Conservation (phyloP, 495 filamentous ascomycete species). For the Daldinia caldariorum region DNA sequence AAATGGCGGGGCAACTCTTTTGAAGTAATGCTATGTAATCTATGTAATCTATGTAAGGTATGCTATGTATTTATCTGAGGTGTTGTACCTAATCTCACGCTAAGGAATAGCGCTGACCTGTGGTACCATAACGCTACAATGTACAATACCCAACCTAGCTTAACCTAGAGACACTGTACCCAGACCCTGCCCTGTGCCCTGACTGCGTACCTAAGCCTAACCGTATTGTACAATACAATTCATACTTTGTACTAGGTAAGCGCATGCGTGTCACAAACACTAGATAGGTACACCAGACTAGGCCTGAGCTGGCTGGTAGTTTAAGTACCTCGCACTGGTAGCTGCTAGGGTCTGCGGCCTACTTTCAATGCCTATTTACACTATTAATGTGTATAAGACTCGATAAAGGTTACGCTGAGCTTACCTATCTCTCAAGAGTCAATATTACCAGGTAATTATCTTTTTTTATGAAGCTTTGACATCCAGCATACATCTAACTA, state of each 20-base stretch:
- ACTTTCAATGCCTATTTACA: too few relatives aligned
- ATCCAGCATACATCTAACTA: not conserved
- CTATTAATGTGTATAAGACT: too few relatives aligned
- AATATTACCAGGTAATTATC: too few relatives aligned
- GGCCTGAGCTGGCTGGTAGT: not conserved
- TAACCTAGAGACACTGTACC: not conserved
- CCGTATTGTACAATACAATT: not conserved
- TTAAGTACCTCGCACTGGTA: not conserved
- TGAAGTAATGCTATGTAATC: not conserved
- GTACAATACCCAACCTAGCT: not conserved
- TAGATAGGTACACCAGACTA: too few relatives aligned
- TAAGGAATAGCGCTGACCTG: not conserved
- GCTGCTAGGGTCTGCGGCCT: slow-evolving; percentile 28
- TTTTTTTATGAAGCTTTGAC: not conserved
- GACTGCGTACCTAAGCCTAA: slow-evolving; percentile 2
- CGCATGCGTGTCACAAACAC: not conserved
- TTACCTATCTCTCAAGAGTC: too few relatives aligned
- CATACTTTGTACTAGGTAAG: slow-evolving; percentile 5
- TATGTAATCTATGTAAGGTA: not conserved
- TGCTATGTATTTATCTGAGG: not conserved
- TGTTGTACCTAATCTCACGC: not conserved
- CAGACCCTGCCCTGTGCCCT: not conserved
- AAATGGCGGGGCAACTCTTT: slow-evolving; percentile 44
- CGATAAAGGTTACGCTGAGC: too few relatives aligned
- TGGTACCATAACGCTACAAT: not conserved